Base-by-base conservation (phyloP, 2,329 filamentous ascomycete genomes). In the Xylariaceae sp. region DNA sequence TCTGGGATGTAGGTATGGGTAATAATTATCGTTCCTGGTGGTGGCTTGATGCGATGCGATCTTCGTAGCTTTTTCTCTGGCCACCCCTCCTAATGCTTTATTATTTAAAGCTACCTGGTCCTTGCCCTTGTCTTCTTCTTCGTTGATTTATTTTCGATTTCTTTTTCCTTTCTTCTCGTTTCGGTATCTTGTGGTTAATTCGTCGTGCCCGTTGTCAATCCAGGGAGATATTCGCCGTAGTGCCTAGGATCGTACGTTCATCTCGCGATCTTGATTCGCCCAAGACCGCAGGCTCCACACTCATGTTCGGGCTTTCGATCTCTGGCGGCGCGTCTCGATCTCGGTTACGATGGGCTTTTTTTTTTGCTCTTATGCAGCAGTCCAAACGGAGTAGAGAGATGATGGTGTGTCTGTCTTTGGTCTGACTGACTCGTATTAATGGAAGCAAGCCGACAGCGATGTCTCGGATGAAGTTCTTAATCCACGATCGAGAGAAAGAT, bases 231-330 rank as follows among this genome's bases (percentile, higher is more conserved):
- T 34, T 57, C 10, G 48, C 39, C 18, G 39, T 4, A 55, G 34
- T 9, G 58, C 11, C 51, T 51, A 10, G n/a, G 17, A 48, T 56
- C 35, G 45, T 48, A 52, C 8, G 35, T 15, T 57, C 54, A 59
- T 58, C 18, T 55, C 47, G 47, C 50, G 49, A 55, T 59, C 51
- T 55, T 15, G 51, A 56, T 53, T 51, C 17, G 48, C 56, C 15
- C 34, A 59, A 53, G 50, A 55, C 45, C n/a, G 51, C 50, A 52
- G 15, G 23, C 51, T 35, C 59, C 49, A 39, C 59, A 55, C 52
- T 37, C 61, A 61, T 61, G 49, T 61, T 63, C 23, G 47, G 50
- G 57, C 49, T 52, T 52, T 55, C 39, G 39, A 47, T 17, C 48
- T 37, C 23, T 30, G 23, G 23, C 23, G 23, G 23, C 23, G 23